Conservation (phyloP, 345 rosid species). For the Gossypium ekmanianum region DNA sequence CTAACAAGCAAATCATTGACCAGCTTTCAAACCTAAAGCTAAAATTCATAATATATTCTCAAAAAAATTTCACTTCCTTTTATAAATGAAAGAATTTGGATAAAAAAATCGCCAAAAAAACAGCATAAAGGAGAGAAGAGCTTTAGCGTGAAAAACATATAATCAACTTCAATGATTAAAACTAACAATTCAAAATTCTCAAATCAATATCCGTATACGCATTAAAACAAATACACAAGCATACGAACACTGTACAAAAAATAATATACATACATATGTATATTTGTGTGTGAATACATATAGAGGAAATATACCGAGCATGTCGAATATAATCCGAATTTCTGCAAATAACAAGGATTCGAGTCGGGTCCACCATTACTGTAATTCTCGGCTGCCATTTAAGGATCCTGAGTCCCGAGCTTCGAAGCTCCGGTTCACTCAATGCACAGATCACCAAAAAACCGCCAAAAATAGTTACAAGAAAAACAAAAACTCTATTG, state of each 20-base stretch:
- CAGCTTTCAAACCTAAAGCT: not conserved
- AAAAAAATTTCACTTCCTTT: too few species aligned
- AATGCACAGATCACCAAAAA: conserved; percentile 25
- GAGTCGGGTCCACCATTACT: conserved; percentile 22
- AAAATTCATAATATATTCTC: not conserved
- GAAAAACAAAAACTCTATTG: too few species aligned
- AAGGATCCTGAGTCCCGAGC: conserved; percentile 42
- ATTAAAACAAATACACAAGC: not conserved
- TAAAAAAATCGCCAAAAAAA: not conserved
- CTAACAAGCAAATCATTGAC: not conserved
- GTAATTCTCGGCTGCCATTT: conserved; percentile 38
- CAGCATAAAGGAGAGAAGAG: not conserved
- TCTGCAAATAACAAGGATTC: conserved; percentile 50
- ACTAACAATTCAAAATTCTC: not conserved
- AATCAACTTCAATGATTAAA: not conserved
- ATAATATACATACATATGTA: not conserved
- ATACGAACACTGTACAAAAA: not conserved
- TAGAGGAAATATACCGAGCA: conserved; percentile 51
- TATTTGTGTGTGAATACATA: not conserved
- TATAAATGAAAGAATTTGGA: not conserved
- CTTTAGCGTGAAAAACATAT: not conserved
- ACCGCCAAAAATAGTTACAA: not conserved
- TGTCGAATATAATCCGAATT: conserved; percentile 80
- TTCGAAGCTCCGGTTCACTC: conserved; percentile 29
- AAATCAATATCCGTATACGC: not conserved